Percentiles rank a stretch among this genome's conserved stretches.
These are phyloP conservation scores for Primulina tabacum DNA, from an alignment of 257 asterid genomes.

Conservation along the genomic window DNA sequence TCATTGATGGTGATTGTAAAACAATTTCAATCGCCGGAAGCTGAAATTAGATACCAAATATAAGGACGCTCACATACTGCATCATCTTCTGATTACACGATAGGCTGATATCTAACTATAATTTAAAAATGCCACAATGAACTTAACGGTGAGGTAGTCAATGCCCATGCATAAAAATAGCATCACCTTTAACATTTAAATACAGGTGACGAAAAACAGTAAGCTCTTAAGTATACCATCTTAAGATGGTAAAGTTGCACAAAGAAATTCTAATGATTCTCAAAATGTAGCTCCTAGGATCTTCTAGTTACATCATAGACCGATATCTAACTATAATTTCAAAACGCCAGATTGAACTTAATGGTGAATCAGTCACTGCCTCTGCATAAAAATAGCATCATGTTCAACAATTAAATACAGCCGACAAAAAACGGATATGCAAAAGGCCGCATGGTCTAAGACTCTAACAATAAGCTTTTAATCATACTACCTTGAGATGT, in stretches of 20 bases:
- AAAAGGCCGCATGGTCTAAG: conserved; percentile 5
- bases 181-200: background rate
- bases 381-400: background rate
- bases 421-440: background rate
- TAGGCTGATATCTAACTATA: conserved; percentile 6
- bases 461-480: background rate
- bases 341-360: background rate
- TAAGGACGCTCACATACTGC: conserved; percentile 17
- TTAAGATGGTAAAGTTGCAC: background rate
- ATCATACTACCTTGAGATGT: background rate
- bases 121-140: background rate
- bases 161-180: background rate
- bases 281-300: background rate
- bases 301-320: conserved; percentile 17
- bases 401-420: conserved; percentile 1
- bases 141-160: background rate
- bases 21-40: conserved; percentile 91
- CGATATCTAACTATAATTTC: conserved; percentile 10
- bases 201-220: background rate
- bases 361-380: background rate
- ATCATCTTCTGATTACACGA: conserved; percentile 21
- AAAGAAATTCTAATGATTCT: background rate
- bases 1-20: conserved; percentile 50
- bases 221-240: background rate
- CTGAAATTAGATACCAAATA: conserved; percentile 46